Conservation (phyloP, 768 basidiomycete genomes). For the Auriculariales sp. region DNA sequence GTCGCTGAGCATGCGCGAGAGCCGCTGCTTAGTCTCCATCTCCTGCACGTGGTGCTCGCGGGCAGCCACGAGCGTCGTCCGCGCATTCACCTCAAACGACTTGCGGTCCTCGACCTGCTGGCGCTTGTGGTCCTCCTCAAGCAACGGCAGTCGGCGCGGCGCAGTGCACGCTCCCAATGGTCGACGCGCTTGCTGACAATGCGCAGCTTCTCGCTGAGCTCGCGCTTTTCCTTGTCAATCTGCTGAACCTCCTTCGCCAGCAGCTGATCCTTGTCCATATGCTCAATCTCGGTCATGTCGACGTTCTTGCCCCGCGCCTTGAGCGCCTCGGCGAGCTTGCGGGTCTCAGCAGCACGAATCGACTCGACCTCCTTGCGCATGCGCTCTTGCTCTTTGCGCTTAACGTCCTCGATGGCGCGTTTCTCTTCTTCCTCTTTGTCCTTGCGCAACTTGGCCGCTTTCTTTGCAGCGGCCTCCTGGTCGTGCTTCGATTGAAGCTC, state of each 20-base stretch:
- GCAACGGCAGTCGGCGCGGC: slow-evolving; percentile 84
- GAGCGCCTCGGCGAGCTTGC: slow-evolving; percentile 73
- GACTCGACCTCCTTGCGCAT: slow-evolving; percentile 43
- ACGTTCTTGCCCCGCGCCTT: slow-evolving; percentile 63
- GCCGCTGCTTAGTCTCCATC: slow-evolving; percentile 57
- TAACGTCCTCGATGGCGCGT: slow-evolving; percentile 49
- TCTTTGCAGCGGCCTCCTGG: slow-evolving; percentile 71
- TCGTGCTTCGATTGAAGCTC: slow-evolving; percentile 77
- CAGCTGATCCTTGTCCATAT: slow-evolving; percentile 71
- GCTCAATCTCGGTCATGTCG: slow-evolving; percentile 71
- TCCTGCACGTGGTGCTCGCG: slow-evolving; percentile 46
- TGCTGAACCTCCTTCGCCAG: slow-evolving; percentile 87
- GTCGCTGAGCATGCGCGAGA: slow-evolving; percentile 61
- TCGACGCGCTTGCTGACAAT: slow-evolving; percentile 82
- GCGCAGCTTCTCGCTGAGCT: slow-evolving; percentile 66
- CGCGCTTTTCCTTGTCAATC: slow-evolving; percentile 92
- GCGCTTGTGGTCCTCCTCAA: slow-evolving; percentile 69
- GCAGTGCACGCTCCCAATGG: slow-evolving; percentile 87
- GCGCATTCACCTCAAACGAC: slow-evolving; percentile 50
- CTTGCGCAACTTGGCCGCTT: slow-evolving; percentile 49
- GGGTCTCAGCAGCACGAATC: slow-evolving; percentile 67
- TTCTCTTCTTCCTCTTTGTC: slow-evolving; percentile 59
- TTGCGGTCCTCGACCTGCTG: slow-evolving; percentile 70
- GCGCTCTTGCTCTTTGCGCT: slow-evolving; percentile 43
- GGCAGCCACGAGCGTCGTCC: slow-evolving; percentile 39